These are phyloP conservation scores for Melastoma malabathricum DNA, from an alignment of 345 rosid species.

Conservation along the genomic window DNA sequence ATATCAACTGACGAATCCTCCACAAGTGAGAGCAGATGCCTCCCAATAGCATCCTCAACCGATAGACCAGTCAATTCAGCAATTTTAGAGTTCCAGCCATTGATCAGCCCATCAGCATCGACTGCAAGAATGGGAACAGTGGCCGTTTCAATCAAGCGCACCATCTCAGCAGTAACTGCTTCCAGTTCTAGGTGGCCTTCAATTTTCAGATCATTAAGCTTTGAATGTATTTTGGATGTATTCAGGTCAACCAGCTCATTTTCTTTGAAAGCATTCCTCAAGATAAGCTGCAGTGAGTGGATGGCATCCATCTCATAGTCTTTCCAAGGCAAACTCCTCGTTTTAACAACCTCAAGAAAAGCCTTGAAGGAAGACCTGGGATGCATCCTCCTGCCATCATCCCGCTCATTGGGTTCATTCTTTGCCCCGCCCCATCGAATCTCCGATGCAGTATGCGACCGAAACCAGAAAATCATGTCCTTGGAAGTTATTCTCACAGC, in stretches of 20 bases:
- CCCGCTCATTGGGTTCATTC: conserved; percentile 66
- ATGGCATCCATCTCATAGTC: conserved; percentile 97
- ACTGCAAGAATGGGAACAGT: conserved; percentile 83
- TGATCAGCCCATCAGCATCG: conserved; percentile 70
- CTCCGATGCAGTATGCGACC: conserved; percentile 77
- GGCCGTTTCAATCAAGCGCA: conserved; percentile 88
- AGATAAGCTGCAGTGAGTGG: conserved; percentile 87
- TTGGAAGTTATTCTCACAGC: conserved; percentile 71
- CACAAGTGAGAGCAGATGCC: conserved; percentile 64
- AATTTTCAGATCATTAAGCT: conserved; percentile 59
- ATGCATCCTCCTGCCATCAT: conserved; percentile 79
- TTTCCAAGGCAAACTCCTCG: conserved; percentile 87
- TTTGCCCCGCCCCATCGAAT: conserved; percentile 93
- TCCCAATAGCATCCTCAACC: conserved; percentile 76
- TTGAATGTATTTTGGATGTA: conserved; percentile 36
- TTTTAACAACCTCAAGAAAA: conserved; percentile 76
- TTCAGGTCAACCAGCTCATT: conserved; percentile 27
- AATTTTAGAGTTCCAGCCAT: conserved; percentile 92
- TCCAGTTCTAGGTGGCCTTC: conserved; percentile 85
- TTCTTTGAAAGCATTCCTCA: conserved; percentile 73
- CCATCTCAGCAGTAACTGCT: conserved; percentile 95
- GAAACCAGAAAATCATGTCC: conserved; percentile 89
- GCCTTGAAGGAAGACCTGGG: conserved; percentile 97
- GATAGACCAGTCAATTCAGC: conserved; percentile 77
- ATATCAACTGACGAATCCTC: conserved; percentile 66